Percentiles rank a stretch among this genome's conserved stretches.
Conservation (phyloP, 768 basidiomycete species). For the Serendipita sp. region DNA sequence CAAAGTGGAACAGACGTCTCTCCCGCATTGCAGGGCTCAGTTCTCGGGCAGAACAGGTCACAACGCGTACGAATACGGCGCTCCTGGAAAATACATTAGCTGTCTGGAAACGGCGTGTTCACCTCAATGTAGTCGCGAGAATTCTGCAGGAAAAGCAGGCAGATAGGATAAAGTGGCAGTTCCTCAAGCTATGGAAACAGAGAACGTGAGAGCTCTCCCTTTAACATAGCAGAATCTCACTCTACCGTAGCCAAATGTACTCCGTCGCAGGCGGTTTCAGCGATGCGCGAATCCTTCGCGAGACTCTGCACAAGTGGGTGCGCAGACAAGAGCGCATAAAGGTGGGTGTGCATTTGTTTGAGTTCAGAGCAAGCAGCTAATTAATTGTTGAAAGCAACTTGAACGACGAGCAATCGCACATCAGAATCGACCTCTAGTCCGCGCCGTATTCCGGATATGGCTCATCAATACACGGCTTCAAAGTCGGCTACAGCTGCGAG, state of each 20-base stretch:
- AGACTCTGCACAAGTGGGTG: background rate
- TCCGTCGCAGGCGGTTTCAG: background rate
- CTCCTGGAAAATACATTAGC: background rate
- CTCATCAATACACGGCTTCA: background rate
- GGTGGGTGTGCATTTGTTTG: background rate
- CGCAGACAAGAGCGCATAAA: background rate
- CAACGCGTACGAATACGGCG: background rate
- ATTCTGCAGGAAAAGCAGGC: background rate
- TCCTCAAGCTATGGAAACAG: background rate
- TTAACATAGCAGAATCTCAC: background rate
- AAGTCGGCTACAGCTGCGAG: background rate
- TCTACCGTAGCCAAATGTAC: background rate
- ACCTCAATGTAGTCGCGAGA: background rate
- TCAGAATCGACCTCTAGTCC: background rate
- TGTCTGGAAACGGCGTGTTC: background rate
- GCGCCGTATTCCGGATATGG: background rate
- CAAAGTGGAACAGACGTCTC: conserved; percentile 37
- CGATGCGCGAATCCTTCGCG: background rate
- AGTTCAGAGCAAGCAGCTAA: background rate
- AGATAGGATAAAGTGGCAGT: background rate
- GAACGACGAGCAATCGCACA: conserved; percentile 2
- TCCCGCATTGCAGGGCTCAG: conserved; percentile 10
- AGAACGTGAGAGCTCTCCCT: background rate
- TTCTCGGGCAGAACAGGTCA: background rate
- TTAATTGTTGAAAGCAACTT: background rate